A percentile compares a stretch with the other conserved stretches of the same genome.
These are phyloP conservation scores for Ajuga reptans DNA, from an alignment of 305 asterid species.

Conservation along the genomic window DNA sequence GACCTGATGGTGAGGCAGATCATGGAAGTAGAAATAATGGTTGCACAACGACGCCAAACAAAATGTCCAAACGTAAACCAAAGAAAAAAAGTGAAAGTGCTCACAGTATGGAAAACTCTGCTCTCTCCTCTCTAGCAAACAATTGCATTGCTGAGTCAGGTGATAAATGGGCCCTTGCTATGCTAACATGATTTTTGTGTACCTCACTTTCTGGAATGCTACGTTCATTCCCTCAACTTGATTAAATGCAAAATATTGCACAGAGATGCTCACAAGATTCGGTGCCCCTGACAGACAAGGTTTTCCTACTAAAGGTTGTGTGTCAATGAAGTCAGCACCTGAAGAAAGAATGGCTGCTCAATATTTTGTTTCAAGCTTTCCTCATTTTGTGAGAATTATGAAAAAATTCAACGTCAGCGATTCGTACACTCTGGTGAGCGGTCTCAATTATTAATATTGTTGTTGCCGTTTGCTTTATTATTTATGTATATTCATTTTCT, in stretches of 20 bases:
- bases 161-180: slow-evolving; percentile 17
- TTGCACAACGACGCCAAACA: slow-evolving; percentile 30
- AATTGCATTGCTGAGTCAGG: slow-evolving; percentile 44
- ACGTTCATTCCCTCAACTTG: no score
- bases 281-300: slow-evolving; percentile 47
- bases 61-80: slow-evolving; percentile 38
- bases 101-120: slow-evolving; percentile 29
- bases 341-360: slow-evolving; percentile 89
- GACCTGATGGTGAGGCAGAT: slow-evolving; percentile 35
- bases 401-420: slow-evolving; percentile 84
- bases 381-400: slow-evolving; percentile 83
- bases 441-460: neutral
- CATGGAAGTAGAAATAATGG: slow-evolving; percentile 32
- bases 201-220: slow-evolving; percentile 5
- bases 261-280: slow-evolving; percentile 40
- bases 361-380: slow-evolving; percentile 61
- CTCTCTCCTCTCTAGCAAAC: slow-evolving; percentile 29
- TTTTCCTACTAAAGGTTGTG: slow-evolving; percentile 62
- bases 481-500: neutral
- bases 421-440: slow-evolving; percentile 86
- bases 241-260: slow-evolving; percentile 20
- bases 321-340: slow-evolving; percentile 82
- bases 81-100: slow-evolving; percentile 38
- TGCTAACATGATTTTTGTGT: neutral
- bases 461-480: neutral